Base-by-base conservation (phyloP, 768 basidiomycete species). In the Thelephora aurantiotincta region DNA sequence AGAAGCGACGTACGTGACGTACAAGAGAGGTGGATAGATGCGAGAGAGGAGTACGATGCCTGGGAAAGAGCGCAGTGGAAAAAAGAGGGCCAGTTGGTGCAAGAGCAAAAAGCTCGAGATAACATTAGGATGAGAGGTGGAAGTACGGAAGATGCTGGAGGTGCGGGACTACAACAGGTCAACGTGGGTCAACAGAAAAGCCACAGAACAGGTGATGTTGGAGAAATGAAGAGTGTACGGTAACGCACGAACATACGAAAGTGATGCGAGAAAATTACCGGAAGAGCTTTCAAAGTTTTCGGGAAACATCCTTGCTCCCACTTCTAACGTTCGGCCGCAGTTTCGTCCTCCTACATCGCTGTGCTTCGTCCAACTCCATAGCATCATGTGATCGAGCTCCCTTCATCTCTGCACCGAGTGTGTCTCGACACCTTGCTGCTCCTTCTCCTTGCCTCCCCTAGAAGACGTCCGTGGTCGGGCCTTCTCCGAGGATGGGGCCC, bases 11-110 rank as follows among this genome's bases (percentile, higher is more conserved):
- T 88, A 11, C 66, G 76, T 18, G 89, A 92, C 56, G 77, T 93
- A 5, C 92, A 97, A 61, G 93, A 97, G 60, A 68, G 92, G 37
- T 98, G 93, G 92, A 63, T 94, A n/a, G 90, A 96, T 55, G 76
- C 78, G 5, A 74, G 71, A 51, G 85, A 88, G 22, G 75, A 73
- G 41, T 96, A 79, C 64, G 92, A 96, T 61, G 82, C 80, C 38
- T 82, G 69, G 56, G 89, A 97, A 65, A 79, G 67, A 57, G 70
- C 60, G 55, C 73, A 82, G 55, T 93, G 89, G 91, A 67, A 78
- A 53, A 72, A 68, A 49, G 84, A 90, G 58, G 87, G 81, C 0
- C 78, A 84, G 58, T 56, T 66, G 22, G 61, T 72, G 1, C 64
- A 74, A 34, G 71, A 75, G 49, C 65, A 63, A 44, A 66, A 62